Base-by-base conservation (phyloP, 164 flowering plant genomes). In the Houttuynia cordata region DNA sequence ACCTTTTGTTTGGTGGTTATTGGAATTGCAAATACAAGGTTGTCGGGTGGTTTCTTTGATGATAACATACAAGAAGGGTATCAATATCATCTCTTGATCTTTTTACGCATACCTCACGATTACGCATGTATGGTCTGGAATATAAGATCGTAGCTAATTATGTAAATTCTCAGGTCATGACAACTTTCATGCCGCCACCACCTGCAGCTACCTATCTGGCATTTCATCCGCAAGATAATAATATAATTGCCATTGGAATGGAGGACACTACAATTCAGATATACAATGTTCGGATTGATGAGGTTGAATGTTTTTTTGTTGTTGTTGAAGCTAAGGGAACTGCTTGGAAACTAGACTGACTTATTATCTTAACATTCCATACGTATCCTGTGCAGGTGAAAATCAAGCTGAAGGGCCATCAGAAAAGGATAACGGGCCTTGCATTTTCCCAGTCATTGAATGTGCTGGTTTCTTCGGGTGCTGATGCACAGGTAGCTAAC, bases 221-320 rank as follows among this genome's bases (percentile, higher is more conserved):
- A 30, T 85, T 85, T 70, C 91, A 85, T 66, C 91, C 91, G 21
- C 88, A 80, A 58, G 91, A 85, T 70, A 85, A 85, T 71, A 85
- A 85, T 61, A 81, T 85, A 41, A 80, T 85, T 63, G 91, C 91
- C 14, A 79, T 85, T 24, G 91, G 88, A 42, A 85, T 83, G 88
- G 91, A 83, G 57, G 91, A 83, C 61, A 80, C 86, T 10, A 70
- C 84, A 4, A 77, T 85, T 53, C 91, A 85, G 45, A 85, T 85
- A 68, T 85, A 81, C 64, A 85, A 85, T 75, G 86, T 83, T 41
- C 68, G 87, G 60, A 67, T 82, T 65, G 90, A 84, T 66, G 87
- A 82, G 90, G 90, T 85, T 12, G 49, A 45, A 45, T 45, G 49
- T 14, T 45, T 53, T 18, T 53, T 20, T 53, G 20, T 53, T 4